Conservation (phyloP, 768 basidiomycete species). For the Pleurotus tuber-regium region DNA sequence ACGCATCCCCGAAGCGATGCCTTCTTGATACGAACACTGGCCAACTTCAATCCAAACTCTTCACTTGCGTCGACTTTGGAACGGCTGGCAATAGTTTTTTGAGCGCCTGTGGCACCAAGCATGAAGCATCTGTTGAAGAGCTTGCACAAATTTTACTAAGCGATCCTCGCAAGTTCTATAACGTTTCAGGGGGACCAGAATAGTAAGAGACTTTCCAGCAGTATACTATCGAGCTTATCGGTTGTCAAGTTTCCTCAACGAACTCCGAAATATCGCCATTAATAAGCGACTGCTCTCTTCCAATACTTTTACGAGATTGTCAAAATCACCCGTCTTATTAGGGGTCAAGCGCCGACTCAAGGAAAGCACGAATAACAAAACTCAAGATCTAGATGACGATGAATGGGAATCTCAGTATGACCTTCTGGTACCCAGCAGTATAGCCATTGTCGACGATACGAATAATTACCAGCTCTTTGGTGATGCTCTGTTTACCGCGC, state of each 20-base stretch:
- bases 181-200: constrained; percentile 64
- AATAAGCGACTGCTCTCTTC: constrained; percentile 58
- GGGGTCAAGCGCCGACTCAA: constrained; percentile 61
- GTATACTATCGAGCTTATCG: not conserved
- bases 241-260: constrained; percentile 65
- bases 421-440: constrained; percentile 62
- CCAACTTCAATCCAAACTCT: constrained; percentile 75
- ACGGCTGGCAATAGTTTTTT: constrained; percentile 79
- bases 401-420: constrained; percentile 75
- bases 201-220: constrained; percentile 42
- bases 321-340: constrained; percentile 65
- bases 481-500: constrained; percentile 70
- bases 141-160: constrained; percentile 59
- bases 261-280: constrained; percentile 84
- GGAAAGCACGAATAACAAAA: constrained; percentile 20
- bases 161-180: constrained; percentile 70
- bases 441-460: constrained; percentile 86
- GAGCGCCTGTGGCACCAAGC: constrained; percentile 81
- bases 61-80: constrained; percentile 90
- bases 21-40: constrained; percentile 64
- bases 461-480: constrained; percentile 79
- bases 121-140: constrained; percentile 84
- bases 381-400: constrained; percentile 60
- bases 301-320: constrained; percentile 63
- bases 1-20: constrained; percentile 39